phyloP scores from a whole-genome alignment of 108 stramenopile genomes.

The Discostella pseudostelligera region DNA sequence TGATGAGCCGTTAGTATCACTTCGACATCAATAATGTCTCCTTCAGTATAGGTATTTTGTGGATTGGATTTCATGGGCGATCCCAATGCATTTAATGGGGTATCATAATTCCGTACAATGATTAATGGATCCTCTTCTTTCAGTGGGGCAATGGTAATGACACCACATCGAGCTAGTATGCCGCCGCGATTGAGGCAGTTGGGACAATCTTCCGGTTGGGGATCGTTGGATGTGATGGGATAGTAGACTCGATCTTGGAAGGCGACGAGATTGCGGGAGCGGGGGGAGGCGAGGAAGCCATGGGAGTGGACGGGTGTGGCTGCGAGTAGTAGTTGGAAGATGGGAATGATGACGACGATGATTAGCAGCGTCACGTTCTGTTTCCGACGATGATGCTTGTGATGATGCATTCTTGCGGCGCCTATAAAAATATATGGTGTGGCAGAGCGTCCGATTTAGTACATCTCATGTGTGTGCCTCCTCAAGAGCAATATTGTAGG shows the following conservation, averaged over 20 bases:
- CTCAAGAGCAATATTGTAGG: too few species aligned
- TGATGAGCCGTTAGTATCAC: slow-evolving; percentile 58
- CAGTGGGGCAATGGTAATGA: background rate
- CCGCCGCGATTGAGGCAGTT: slow-evolving; percentile 40
- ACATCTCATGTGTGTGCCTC: too few species aligned
- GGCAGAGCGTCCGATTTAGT: too few species aligned
- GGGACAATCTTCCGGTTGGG: slow-evolving; percentile 26
- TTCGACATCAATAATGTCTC: slow-evolving; percentile 36
- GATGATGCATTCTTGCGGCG: too few species aligned
- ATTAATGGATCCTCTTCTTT: background rate
- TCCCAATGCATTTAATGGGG: slow-evolving; percentile 36
- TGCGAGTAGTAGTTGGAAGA: too few species aligned
- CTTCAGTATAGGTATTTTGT: slow-evolving; percentile 35
- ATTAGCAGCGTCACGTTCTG: too few species aligned
- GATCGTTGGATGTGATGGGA: background rate
- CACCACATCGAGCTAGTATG: slow-evolving; percentile 33
- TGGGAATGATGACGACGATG: too few species aligned
- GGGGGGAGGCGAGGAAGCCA: background rate
- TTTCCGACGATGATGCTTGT: too few species aligned
- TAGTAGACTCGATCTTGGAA: background rate
- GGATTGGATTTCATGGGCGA: slow-evolving; percentile 37
- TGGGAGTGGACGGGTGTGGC: too few species aligned
- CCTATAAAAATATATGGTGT: too few species aligned
- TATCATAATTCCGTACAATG: slow-evolving; percentile 46
- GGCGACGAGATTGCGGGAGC: slow-evolving; percentile 8